These are phyloP conservation scores for Keithomyces neogunnii DNA, from an alignment of 2,329 filamentous ascomycete species.

Conservation along the genomic window DNA sequence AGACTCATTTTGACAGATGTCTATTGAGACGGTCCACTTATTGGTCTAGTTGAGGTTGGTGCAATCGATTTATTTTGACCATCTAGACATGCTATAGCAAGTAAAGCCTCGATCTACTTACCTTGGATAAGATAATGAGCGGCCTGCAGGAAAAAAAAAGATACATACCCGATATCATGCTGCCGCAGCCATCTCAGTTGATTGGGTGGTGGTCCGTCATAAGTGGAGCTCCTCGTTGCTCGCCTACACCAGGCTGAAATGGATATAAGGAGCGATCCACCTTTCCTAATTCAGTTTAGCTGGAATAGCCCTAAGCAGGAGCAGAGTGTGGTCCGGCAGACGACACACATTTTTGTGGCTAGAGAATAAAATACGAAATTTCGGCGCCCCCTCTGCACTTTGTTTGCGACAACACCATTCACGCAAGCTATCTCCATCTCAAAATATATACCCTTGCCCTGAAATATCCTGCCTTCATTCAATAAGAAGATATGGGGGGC, in stretches of 20 bases:
- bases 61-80: too few relatives aligned
- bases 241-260: too few relatives aligned
- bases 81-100: too few relatives aligned
- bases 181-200: not conserved
- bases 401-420: not conserved
- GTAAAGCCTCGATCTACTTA: too few relatives aligned
- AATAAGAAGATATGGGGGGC: slow-evolving; percentile 98
- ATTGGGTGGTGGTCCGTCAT: not conserved
- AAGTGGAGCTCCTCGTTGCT: not conserved
- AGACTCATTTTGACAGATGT: slow-evolving; percentile 3
- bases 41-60: not conserved
- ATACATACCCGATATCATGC: slow-evolving; percentile 13
- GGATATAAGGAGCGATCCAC: not conserved
- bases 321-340: slow-evolving; percentile 6
- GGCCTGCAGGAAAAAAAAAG: slow-evolving; percentile 19
- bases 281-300: slow-evolving; percentile 17
- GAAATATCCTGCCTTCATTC: slow-evolving; percentile 96
- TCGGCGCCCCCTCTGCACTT: slow-evolving; percentile 4
- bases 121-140: not conserved
- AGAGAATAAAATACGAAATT: slow-evolving; percentile 15
- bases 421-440: slow-evolving; percentile 13
- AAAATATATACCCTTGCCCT: slow-evolving; percentile 53
- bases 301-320: slow-evolving; percentile 27
- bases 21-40: not conserved
- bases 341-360: slow-evolving; percentile 22